Conservation (phyloP, 2,329 filamentous ascomycete genomes). For the Botrytis fragariae region DNA sequence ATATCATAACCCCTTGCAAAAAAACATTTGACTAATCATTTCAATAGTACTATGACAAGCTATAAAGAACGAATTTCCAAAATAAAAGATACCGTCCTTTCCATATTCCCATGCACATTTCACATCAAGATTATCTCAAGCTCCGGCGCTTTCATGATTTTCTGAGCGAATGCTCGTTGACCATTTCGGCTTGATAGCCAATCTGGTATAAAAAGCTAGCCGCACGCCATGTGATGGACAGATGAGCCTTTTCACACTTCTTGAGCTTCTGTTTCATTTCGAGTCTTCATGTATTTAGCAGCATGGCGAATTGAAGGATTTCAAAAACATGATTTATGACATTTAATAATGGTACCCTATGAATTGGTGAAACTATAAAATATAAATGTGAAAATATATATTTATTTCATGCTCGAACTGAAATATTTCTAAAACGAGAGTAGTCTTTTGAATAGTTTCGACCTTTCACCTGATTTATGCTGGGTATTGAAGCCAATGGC, state of each 20-base stretch:
- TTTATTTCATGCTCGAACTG: too few species aligned
- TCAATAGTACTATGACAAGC: conserved; percentile 94
- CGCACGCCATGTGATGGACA: conserved; percentile 32
- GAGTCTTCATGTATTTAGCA: conserved; percentile 35
- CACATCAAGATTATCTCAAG: conserved; percentile 28
- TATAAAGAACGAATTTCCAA: conserved; percentile 57
- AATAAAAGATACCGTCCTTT: conserved; percentile 37
- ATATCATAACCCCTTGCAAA: background rate
- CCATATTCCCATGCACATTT: conserved; percentile 30
- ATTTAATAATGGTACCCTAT: background rate
- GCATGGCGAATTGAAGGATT: conserved; percentile 35
- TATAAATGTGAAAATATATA: background rate
- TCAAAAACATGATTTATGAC: conserved; percentile 26
- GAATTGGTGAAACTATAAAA: background rate
- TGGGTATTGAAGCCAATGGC: background rate
- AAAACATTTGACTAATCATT: conserved; percentile 42
- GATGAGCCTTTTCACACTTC: conserved; percentile 28
- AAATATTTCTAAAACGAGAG: background rate
- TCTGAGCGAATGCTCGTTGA: conserved; percentile 30
- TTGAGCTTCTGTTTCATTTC: conserved; percentile 30
- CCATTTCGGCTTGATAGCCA: conserved; percentile 27
- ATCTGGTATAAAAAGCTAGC: conserved; percentile 33
- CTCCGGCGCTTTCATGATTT: conserved; percentile 34
- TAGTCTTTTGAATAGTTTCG: background rate
- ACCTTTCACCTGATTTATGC: background rate